Conservation (phyloP, 202 grass and related monocot genomes). For the Schoenoplectus triqueter region DNA sequence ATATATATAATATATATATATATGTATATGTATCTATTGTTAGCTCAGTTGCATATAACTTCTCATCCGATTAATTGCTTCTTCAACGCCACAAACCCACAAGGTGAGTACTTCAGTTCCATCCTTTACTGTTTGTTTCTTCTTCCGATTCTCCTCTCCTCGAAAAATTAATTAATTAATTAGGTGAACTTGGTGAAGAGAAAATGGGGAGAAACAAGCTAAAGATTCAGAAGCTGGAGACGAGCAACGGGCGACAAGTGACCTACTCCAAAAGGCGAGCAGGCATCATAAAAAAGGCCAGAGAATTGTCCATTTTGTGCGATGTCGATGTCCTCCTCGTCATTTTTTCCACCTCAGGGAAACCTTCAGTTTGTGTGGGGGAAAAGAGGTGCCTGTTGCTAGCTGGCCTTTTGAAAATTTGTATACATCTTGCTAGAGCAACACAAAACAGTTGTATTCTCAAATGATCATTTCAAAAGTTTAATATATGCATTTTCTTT, state of each 20-base stretch:
- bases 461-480: background rate
- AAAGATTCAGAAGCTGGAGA: constrained; percentile 76
- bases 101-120: background rate
- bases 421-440: background rate
- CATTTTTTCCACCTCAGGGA: constrained; percentile 70
- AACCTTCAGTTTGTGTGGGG: constrained; percentile 72
- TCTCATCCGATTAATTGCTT: too few relatives aligned
- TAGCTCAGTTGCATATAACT: too few relatives aligned
- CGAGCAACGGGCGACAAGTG: constrained; percentile 49
- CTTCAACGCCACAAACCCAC: too few relatives aligned
- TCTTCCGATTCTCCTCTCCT: background rate
- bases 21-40: too few relatives aligned
- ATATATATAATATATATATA: too few relatives aligned
- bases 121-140: background rate
- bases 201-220: constrained; percentile 92
- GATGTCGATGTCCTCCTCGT: constrained; percentile 71
- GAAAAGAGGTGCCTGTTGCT: constrained; percentile 49
- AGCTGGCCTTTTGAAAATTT: background rate
- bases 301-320: constrained; percentile 78
- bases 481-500: background rate
- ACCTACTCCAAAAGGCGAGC: constrained; percentile 79
- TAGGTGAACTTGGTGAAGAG: background rate
- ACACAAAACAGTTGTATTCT: background rate
- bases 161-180: background rate
- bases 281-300: constrained; percentile 84